Conservation (phyloP, 441 rosid genomes). For the Geranium incanum region DNA sequence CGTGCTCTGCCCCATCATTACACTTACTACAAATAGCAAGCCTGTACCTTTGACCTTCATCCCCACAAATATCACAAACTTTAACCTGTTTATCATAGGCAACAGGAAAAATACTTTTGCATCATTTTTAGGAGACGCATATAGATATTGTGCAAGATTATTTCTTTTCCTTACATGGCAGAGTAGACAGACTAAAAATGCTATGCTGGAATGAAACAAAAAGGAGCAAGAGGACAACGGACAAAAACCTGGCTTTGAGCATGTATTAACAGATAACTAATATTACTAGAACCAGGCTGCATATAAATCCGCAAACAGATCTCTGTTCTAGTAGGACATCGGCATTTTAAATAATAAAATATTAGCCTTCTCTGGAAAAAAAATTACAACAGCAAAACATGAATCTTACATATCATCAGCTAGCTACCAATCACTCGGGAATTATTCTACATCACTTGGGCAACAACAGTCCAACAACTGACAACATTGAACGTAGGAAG, state of each 20-base stretch:
- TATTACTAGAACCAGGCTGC: too few relatives aligned
- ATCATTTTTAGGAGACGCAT: neutral
- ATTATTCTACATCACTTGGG: too few relatives aligned
- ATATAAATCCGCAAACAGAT: too few relatives aligned
- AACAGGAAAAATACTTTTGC: neutral
- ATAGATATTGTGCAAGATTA: neutral
- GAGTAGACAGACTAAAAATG: neutral
- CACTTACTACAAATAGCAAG: conserved; percentile 35
- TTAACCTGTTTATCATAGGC: conserved; percentile 24
- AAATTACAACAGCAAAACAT: conserved; percentile 3
- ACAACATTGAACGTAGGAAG: neutral
- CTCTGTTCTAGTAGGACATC: too few relatives aligned
- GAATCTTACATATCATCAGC: neutral
- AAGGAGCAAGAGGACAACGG: neutral
- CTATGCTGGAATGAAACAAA: neutral
- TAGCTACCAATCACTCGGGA: too few relatives aligned
- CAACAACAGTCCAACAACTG: neutral
- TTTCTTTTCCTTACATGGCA: neutral
- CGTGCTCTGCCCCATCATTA: conserved; percentile 38
- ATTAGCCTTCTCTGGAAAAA: neutral
- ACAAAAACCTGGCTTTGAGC: too few relatives aligned
- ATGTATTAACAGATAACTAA: too few relatives aligned
- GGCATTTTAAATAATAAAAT: too few relatives aligned
- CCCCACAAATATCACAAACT: conserved; percentile 34
- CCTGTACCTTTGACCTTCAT: conserved; percentile 25